Conservation (phyloP, 306 rosid species). For the Malus asiatica region DNA sequence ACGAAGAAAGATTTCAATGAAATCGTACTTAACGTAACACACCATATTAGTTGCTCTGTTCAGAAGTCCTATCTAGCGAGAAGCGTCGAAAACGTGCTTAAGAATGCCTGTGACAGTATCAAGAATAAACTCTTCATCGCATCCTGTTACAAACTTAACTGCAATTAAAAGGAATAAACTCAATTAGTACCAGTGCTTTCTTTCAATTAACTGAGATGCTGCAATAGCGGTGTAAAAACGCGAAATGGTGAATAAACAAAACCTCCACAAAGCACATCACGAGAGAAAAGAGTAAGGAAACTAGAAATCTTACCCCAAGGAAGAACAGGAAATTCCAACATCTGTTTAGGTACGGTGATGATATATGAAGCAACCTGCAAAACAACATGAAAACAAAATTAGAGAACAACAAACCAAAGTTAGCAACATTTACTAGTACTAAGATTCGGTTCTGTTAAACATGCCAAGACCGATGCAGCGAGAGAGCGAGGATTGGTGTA, state of each 20-base stretch:
- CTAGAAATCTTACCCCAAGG: slow-evolving; percentile 67
- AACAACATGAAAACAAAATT: neutral
- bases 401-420: neutral
- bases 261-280: neutral
- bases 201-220: neutral
- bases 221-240: neutral
- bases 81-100: slow-evolving; percentile 51
- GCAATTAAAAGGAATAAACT: slow-evolving; percentile 13
- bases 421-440: neutral
- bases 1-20: no score
- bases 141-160: slow-evolving; percentile 59
- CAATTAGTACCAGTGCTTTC: neutral
- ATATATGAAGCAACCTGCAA: slow-evolving; percentile 68
- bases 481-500: slow-evolving; percentile 47
- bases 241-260: neutral
- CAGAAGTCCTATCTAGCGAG: slow-evolving; percentile 17
- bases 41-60: neutral
- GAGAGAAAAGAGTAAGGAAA: neutral
- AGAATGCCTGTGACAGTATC: slow-evolving; percentile 48
- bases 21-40: neutral
- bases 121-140: slow-evolving; percentile 50
- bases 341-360: slow-evolving; percentile 68
- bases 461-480: slow-evolving; percentile 80
- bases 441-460: neutral
- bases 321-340: slow-evolving; percentile 75